Conservation (phyloP, 2,329 filamentous ascomycete species). For the Aphanoascus verrucosus region DNA sequence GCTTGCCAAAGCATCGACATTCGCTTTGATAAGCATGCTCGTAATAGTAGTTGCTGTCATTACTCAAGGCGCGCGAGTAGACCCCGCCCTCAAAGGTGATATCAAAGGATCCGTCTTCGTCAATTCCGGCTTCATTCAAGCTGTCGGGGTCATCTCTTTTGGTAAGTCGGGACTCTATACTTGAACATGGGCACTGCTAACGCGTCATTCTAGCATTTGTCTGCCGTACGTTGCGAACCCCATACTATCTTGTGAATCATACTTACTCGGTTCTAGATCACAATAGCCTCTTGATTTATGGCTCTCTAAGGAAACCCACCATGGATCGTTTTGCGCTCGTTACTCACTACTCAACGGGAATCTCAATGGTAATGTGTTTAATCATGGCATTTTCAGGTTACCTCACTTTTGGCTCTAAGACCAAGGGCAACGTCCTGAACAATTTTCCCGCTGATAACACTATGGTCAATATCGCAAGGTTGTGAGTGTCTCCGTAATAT, state of each 20-base stretch:
- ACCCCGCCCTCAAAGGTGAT: constrained; percentile 58
- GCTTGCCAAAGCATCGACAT: constrained; percentile 89
- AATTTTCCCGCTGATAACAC: constrained; percentile 87
- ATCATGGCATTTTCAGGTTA: constrained; percentile 81
- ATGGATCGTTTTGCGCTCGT: constrained; percentile 89
- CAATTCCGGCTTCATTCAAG: constrained; percentile 83
- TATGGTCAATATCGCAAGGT: constrained; percentile 86
- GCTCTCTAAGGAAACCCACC: constrained; percentile 83
- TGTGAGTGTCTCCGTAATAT: constrained; percentile 38
- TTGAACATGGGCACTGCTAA: constrained; percentile 25
- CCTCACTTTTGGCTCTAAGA: constrained; percentile 83
- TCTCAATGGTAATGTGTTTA: constrained; percentile 87
- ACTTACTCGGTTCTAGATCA: constrained; percentile 48
- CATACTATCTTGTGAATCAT: constrained; percentile 14
- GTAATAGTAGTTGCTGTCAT: constrained; percentile 82
- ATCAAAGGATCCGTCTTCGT: constrained; percentile 63
- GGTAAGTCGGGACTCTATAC: constrained; percentile 45
- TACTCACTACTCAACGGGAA: constrained; percentile 82
- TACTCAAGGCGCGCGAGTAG: constrained; percentile 67
- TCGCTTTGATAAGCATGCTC: constrained; percentile 86
- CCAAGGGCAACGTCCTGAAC: constrained; percentile 91
- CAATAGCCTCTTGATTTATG: constrained; percentile 95
- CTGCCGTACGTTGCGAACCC: constrained; percentile 42
- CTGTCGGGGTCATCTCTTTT: constrained; percentile 95
- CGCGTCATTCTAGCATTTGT: constrained; percentile 46